Conservation (phyloP, 1,284 basidiomycete species). For the Marasmius sp. region DNA sequence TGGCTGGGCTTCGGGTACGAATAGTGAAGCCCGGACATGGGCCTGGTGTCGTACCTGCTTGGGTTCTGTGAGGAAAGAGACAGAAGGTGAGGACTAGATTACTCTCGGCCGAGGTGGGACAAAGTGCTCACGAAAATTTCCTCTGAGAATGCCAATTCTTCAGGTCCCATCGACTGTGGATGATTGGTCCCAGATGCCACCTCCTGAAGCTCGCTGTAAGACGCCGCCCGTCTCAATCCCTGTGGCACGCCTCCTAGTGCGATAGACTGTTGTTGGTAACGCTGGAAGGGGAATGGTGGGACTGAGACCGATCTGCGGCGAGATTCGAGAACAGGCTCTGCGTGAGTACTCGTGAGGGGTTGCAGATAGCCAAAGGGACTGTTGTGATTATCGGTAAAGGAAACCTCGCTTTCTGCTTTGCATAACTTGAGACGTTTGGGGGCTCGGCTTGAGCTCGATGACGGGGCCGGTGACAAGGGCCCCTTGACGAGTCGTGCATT, state of each 20-base stretch:
- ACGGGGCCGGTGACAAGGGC: neutral
- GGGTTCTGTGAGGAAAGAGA: neutral
- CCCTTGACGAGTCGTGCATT: slow-evolving; percentile 17
- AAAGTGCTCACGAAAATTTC: neutral
- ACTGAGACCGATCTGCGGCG: slow-evolving; percentile 12
- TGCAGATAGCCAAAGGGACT: neutral
- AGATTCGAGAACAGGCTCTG: neutral
- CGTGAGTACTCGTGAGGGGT: neutral
- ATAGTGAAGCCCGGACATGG: neutral
- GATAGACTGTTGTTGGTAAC: neutral
- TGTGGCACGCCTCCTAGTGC: neutral
- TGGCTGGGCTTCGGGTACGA: neutral
- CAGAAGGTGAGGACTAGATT: neutral
- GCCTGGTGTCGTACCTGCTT: neutral
- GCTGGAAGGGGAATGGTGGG: neutral
- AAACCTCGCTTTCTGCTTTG: neutral
- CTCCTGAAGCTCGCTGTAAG: neutral
- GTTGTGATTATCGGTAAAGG: neutral
- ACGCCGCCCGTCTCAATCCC: neutral
- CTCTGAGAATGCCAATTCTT: neutral
- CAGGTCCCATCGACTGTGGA: neutral
- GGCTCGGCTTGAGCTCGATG: neutral
- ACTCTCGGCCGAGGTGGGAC: neutral
- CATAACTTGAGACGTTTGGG: neutral
- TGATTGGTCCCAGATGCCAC: too few species aligned